phyloP scores from a whole-genome alignment of 305 asterid genomes.

The Fraxinus latifolia region DNA sequence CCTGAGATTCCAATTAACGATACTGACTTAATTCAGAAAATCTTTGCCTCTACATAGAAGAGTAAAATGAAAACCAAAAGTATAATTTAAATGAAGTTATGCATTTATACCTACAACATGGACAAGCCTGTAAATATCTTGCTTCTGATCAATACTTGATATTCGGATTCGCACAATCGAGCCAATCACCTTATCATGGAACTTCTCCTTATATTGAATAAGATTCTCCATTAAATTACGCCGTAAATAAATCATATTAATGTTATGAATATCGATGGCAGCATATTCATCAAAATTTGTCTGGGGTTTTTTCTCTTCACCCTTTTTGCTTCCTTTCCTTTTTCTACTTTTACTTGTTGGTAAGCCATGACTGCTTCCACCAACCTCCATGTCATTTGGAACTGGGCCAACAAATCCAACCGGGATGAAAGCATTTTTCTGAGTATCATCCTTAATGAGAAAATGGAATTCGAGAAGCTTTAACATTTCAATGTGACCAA shows the following conservation, averaged over 20 bases:
- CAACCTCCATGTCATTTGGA: constrained; percentile 38
- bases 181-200: constrained; percentile 64
- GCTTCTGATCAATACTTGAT: constrained; percentile 70
- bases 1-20: constrained; percentile 43
- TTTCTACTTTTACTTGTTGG: constrained; percentile 43
- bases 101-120: constrained; percentile 77
- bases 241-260: constrained; percentile 71
- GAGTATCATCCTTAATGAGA: constrained; percentile 55
- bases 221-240: constrained; percentile 79
- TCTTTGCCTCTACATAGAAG: constrained; percentile 3
- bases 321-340: constrained; percentile 57
- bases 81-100: background rate
- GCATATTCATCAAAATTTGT: constrained; percentile 68
- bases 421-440: constrained; percentile 56
- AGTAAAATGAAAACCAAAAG: background rate
- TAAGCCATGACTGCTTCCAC: constrained; percentile 31
- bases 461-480: constrained; percentile 88
- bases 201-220: constrained; percentile 52
- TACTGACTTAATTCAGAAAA: constrained; percentile 12
- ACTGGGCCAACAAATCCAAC: constrained; percentile 67
- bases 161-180: constrained; percentile 82
- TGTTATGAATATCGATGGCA: constrained; percentile 80
- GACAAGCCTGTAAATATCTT: constrained; percentile 85
- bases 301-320: constrained; percentile 47
- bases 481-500: constrained; percentile 89